Evolutionary conservation across 202 grass and related monocot genomes (phyloP).

Genomic region (Brachypodium distachyon): DNA sequence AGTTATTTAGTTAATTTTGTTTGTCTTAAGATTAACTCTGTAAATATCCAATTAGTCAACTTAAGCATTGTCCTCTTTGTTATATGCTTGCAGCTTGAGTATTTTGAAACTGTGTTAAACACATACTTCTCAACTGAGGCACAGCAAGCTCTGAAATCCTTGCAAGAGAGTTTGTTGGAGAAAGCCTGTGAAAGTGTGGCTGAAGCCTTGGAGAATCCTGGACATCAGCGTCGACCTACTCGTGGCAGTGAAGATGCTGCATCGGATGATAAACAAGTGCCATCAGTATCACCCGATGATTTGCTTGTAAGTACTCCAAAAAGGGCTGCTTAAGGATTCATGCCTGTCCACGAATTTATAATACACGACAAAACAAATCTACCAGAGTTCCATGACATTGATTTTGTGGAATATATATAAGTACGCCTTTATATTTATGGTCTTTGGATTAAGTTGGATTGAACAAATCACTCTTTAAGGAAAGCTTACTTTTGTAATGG

Average conservation of each 20-base stretch:
- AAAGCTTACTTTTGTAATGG: not conserved
- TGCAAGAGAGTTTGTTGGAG: constrained; percentile 89
- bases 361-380: not conserved
- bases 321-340: not conserved
- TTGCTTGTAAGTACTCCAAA: constrained; percentile 70
- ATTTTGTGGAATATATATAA: not conserved
- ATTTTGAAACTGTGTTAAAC: constrained; percentile 81
- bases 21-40: not conserved
- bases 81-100: constrained; percentile 69
- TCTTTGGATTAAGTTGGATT: not conserved
- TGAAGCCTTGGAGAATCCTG: constrained; percentile 73
- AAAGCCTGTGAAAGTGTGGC: constrained; percentile 84
- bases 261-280: constrained; percentile 66
- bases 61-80: constrained; percentile 5
- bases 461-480: not conserved
- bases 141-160: constrained; percentile 73
- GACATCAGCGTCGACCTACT: constrained; percentile 68
- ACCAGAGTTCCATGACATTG: not conserved
- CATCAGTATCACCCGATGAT: constrained; percentile 90
- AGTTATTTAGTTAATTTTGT: constrained; percentile 21
- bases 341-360: not conserved
- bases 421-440: not conserved
- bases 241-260: constrained; percentile 95
- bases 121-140: constrained; percentile 81
- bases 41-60: not conserved